Base-by-base conservation (phyloP, 2,329 filamentous ascomycete species). In the Stachybotrys echinatus region DNA sequence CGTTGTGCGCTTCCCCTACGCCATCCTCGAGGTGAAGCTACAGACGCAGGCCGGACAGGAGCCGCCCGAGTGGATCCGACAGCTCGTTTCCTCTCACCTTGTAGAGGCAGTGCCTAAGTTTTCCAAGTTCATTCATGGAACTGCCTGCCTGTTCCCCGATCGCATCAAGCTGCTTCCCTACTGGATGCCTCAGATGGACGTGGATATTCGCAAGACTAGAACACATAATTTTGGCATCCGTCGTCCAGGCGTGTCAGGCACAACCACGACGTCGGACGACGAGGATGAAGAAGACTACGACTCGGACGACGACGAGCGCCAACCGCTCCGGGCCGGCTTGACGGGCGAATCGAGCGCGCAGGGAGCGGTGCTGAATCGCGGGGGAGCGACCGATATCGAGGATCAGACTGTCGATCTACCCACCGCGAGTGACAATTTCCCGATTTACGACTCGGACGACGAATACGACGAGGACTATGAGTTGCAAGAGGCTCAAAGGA, bases 31-130 rank as follows among this genome's bases (percentile, higher is more conserved):
- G 69, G 94, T 99, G 55, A 99, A 99, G 74, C 80, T 99, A 19
- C 94, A 99, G 71, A 99, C 94, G 1, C 92, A 96, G 68, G 84
- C 88, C 50, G 94, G 94, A 38, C 92, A 96, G 67, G 91, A 96
- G 64, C 90, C 94, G 14, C 94, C 94, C 0, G 88, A 95, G 64
- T 99, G 94, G 94, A 92, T 99, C 59, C 86, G 91, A 20, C 90
- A 97, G 64, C 79, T 99, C 47, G 95, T 91, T 42, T 81, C 89
- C 12, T 96, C 91, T 54, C 94, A 99, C 72, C 79, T 99, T 17
- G 94, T 99, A 2, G 94, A 99, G 72, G 92, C 94, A n/a, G 92
- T 99, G 3, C 94, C 94, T 54, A 99, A 99, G 66, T 99, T 97
- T 71, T 96, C 91, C 63, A 99, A 99, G 72, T 99, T 97, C 68